Base-by-base conservation (phyloP, 306 rosid species). In the Trifolium pratense region DNA sequence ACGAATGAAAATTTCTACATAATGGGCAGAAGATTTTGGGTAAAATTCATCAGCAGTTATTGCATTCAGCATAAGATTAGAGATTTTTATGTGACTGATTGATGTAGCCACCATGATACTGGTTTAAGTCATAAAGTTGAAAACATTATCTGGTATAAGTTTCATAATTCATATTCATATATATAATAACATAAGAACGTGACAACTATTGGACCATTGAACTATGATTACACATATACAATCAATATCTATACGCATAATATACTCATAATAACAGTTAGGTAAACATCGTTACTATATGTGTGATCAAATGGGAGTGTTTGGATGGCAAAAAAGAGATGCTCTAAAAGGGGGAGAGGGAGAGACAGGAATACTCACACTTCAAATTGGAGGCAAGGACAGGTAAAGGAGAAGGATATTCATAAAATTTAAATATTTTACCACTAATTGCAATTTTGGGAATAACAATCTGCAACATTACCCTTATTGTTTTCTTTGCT, bases 41-140 rank as follows among this genome's bases (percentile, higher is more conserved):
- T 51, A 71, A 62, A 75, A 64, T 40, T 65, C 58, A 57, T 65
- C 59, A 65, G 29, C 57, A 70, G 48, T 63, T 65, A 66, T 68
- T 26, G 62, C 25, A 14, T 29, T 66, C 60, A 39, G 66, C 6
- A 76, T 3, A 45, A 53, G 15, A 21, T 20, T 21, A 29, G 52
- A 26, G 61, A 49, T 6, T 23, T 39, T 62, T 15, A 57, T 26
- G 55, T 29, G 20, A 23, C 3, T 37, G 39, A 59, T 71, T 66
- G 71, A 31, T 39, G 72, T 14, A 10, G 26, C 64, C 63, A 71
- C 43, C 18, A 16, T 25, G 60, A 75, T 56, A 75, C 58, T 2
- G 15, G 56, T 37, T 34, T 67, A 43, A 32, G 43, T 26, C 29
- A 17, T 42, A 34, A 67, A 64, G 26, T 43, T 69, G 75, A 51